A percentile compares a stretch with the other conserved stretches of the same genome.
Conservation (phyloP, 2,329 filamentous ascomycete genomes). For the Epichloe gansuensis region DNA sequence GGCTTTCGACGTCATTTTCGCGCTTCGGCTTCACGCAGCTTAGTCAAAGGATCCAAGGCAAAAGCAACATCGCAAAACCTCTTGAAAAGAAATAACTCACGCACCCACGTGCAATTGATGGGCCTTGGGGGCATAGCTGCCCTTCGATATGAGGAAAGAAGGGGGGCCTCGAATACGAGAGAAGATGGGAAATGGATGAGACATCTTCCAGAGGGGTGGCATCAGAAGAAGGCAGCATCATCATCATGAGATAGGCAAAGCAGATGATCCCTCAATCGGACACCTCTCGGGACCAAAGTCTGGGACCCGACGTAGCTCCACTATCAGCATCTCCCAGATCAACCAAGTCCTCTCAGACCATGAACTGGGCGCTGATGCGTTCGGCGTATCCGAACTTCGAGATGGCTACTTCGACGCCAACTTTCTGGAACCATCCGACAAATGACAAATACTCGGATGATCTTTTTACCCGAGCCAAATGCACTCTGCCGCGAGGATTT, state of each 20-base stretch:
- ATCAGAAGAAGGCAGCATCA: background rate
- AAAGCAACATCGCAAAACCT: background rate
- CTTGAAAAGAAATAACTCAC: background rate
- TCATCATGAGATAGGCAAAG: background rate
- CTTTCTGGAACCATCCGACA: conserved; percentile 30
- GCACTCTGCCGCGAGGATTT: conserved; percentile 34
- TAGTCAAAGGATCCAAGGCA: no score
- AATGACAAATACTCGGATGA: conserved; percentile 20
- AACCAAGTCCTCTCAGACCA: conserved; percentile 21
- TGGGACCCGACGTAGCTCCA: conserved; percentile 14
- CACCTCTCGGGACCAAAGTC: background rate
- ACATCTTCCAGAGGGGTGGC: background rate
- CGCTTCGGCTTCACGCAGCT: background rate
- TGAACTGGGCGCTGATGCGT: conserved; percentile 25
- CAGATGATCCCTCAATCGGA: conserved; percentile 2
- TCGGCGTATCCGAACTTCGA: conserved; percentile 29
- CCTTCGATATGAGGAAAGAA: background rate
- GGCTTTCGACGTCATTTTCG: background rate
- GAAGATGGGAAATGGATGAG: background rate
- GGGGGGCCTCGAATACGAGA: background rate
- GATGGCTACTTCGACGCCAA: conserved; percentile 36
- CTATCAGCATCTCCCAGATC: conserved; percentile 20
- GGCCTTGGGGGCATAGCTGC: background rate
- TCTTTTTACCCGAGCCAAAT: conserved; percentile 27
- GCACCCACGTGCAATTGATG: background rate